Base-by-base conservation (phyloP, 208 protist species). In the Giardia duodenalis region DNA sequence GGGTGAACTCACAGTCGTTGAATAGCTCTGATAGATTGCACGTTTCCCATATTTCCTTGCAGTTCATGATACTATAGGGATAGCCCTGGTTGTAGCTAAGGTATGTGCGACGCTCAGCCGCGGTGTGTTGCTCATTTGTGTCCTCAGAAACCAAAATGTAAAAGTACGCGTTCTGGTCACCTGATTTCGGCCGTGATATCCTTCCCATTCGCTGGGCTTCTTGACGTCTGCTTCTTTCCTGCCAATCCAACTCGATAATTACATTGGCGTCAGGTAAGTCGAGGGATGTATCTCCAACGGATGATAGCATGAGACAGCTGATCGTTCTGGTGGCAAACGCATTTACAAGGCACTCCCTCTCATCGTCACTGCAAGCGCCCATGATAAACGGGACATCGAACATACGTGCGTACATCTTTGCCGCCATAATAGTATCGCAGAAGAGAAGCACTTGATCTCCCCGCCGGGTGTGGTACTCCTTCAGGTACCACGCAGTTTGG, bases 201-300 rank as follows among this genome's bases (percentile, higher is more conserved):
- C 88, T n/a, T 2, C 88, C 88, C 4, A 91, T 48, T 46, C 88
- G n/a, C 45, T 91, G 88, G 0, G 88, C 47, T 48, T 91, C 88
- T 91, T 91, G 44, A 43, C 88, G n/a, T 67, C 88, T 46, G 47
- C 10, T 47, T 1, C 45, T 48, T 2, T n/a, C n/a, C 47, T 91
- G 45, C 88, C 88, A 91, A n/a, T 91, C 88, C 2, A 91, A 42
- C 45, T 91, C 88, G 4, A 91, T 91, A 19, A 91, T 4, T 19
- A 91, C 88, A 48, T 91, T 91, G 2, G 88, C 88, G 47, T 91
- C 88, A 43, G 88, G 88, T 22, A 91, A n/a, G 44, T 91, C 88
- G 2, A 91, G n/a, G 45, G 42, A 47, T 43, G 88, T 91, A 48
- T 91, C 88, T 2, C 88, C 88, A 47, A 91, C 88, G n/a, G 30